These are phyloP conservation scores for Fusarium albosuccineum DNA, from an alignment of 2,329 filamentous ascomycete genomes.

Conservation along the genomic window DNA sequence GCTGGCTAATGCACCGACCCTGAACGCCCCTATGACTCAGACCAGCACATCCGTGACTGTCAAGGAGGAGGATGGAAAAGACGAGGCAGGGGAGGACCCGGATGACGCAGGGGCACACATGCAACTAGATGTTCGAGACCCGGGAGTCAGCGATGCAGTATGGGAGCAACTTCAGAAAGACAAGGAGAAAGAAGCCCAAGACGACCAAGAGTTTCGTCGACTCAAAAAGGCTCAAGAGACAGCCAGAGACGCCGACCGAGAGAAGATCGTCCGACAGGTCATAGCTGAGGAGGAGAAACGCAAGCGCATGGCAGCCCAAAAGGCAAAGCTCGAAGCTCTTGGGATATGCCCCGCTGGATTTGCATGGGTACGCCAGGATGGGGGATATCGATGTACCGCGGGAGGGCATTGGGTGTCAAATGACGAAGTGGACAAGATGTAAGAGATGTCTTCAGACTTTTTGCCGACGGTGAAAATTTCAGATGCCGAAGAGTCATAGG, in stretches of 20 bases:
- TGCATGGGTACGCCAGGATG: conserved; percentile 70
- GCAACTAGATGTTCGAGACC: conserved; percentile 59
- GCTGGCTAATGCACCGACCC: rapidly evolving
- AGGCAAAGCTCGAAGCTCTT: conserved; percentile 63
- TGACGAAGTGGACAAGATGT: conserved; percentile 22
- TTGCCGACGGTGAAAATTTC: too few species aligned
- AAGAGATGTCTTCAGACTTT: not conserved
- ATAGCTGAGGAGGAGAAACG: conserved; percentile 53
- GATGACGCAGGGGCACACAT: not conserved
- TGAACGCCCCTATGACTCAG: not conserved
- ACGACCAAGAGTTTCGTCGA: conserved; percentile 53
- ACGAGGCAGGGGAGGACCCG: conserved; percentile 2
- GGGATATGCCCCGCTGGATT: conserved; percentile 70
- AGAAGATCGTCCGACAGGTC: conserved; percentile 52
- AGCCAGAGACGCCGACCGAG: conserved; percentile 48
- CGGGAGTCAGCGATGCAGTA: conserved; percentile 68
- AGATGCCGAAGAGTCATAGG: too few species aligned
- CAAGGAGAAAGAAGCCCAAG: conserved; percentile 53
- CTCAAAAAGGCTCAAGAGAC: conserved; percentile 49
- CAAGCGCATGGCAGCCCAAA: conserved; percentile 54
- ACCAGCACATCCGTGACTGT: not conserved
- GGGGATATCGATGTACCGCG: conserved; percentile 73
- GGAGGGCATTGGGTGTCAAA: conserved; percentile 65
- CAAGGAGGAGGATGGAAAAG: not conserved
- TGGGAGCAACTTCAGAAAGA: conserved; percentile 73